Evolutionary conservation across 768 basidiomycete genomes (phyloP).

Genomic region (Boletus sensibilis): DNA sequence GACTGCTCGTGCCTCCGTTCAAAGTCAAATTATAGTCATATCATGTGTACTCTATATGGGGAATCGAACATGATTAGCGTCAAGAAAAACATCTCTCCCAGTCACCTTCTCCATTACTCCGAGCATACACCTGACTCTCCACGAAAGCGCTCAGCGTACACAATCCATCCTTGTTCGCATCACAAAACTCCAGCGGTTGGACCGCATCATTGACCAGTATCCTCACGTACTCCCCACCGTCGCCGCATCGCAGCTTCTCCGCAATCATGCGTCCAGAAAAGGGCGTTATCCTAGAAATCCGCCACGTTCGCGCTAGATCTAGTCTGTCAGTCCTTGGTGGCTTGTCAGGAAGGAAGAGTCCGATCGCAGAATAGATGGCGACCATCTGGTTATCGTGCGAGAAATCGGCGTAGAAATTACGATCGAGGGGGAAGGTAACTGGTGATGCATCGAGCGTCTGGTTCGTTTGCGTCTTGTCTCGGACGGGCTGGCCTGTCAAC

Average conservation of each 20-base stretch:
- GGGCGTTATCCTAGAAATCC: conserved; percentile 60
- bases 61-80: background rate
- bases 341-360: conserved; percentile 42
- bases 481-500: conserved; percentile 61
- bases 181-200: conserved; percentile 62
- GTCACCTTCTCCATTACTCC: conserved; percentile 66
- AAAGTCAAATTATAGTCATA: background rate
- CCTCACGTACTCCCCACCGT: conserved; percentile 50
- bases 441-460: conserved; percentile 65
- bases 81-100: conserved; percentile 59
- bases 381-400: conserved; percentile 87
- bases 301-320: conserved; percentile 44
- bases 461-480: conserved; percentile 76
- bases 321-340: conserved; percentile 16
- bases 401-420: conserved; percentile 75
- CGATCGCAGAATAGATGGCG: conserved; percentile 67
- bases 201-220: conserved; percentile 78
- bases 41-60: background rate
- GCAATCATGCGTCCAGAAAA: conserved; percentile 75
- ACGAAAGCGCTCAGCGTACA: conserved; percentile 69
- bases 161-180: conserved; percentile 50
- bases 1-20: background rate
- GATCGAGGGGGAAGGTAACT: conserved; percentile 70
- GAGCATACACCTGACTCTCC: conserved; percentile 66
- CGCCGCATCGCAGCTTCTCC: conserved; percentile 59